Evolutionary conservation across 768 basidiomycete genomes (phyloP).

Genomic region (Royoungia palumana): DNA sequence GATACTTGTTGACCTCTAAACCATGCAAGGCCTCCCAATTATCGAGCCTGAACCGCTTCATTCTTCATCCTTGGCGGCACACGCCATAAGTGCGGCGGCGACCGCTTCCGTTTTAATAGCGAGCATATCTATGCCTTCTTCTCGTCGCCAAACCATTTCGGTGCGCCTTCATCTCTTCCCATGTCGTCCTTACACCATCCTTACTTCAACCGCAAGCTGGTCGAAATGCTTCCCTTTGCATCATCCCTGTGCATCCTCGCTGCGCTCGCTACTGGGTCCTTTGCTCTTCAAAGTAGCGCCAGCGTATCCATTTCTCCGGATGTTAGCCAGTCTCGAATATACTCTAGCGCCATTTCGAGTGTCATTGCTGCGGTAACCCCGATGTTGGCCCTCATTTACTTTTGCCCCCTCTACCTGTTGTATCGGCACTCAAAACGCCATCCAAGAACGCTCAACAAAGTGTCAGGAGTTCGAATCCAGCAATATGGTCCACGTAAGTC

Average conservation of each 20-base stretch:
- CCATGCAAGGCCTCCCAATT: constrained; percentile 32
- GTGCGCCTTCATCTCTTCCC: constrained; percentile 20
- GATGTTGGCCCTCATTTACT: constrained; percentile 42
- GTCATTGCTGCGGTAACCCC: constrained; percentile 35
- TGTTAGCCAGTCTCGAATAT: constrained; percentile 29
- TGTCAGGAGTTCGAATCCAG: constrained; percentile 43
- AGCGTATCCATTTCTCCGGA: constrained; percentile 17
- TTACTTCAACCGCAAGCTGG: constrained; percentile 27
- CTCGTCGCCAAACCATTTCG: constrained; percentile 29
- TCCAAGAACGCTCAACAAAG: constrained; percentile 49
- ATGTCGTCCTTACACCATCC: constrained; percentile 14
- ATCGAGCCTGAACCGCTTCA: constrained; percentile 26
- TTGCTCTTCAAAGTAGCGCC: constrained; percentile 25
- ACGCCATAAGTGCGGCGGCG: constrained; percentile 30
- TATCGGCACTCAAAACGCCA: constrained; percentile 44
- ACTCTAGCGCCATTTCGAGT: constrained; percentile 35
- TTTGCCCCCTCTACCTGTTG: constrained; percentile 48
- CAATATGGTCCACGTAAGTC: constrained; percentile 52
- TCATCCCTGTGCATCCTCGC: constrained; percentile 34
- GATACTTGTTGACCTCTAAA: constrained; percentile 23
- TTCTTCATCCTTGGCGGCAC: constrained; percentile 28
- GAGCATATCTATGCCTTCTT: constrained; percentile 26
- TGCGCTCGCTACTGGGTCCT: constrained; percentile 31
- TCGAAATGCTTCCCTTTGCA: constrained; percentile 37
- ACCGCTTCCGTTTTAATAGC: constrained; percentile 31